Evolutionary conservation across 345 rosid species (phyloP), one percentile per base, ranked within the genome.

Genomic region (Cardamine occulta): DNA sequence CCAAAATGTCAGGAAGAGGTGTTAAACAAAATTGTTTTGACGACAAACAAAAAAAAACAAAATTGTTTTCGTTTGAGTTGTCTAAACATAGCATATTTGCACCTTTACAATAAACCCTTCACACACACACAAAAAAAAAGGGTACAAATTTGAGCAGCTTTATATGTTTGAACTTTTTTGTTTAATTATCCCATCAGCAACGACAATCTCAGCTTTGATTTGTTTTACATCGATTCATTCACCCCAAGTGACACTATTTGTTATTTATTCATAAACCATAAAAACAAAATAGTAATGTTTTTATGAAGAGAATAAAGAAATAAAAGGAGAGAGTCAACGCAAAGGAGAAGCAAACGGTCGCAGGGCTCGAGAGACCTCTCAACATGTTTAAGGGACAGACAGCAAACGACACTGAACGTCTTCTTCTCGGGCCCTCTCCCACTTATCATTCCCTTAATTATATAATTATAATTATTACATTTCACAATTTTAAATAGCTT

Each of bases 321-420:
- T 17, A n/a, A n/a, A 59, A 9, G 12, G 28, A 60, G 54, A 63
- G 65, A 65, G 76, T 77, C 72, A 70, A 77, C 72, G 76, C 14
- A 76, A n/a, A 70, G 40, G 64, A 62, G 74, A 76, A 44, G 65
- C 21, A 68, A 70, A 73, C 76, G 70, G 7, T 32, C 81, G 44
- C 81, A 49, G 73, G 81, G 77, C 81, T 78, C 81, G 68, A 78
- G 81, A 77, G 72, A 37, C 80, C 53, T 72, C 62, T 77, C 80
- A 68, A 64, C 77, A 66, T 75, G 68, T 48, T 57, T 39, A 70
- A 77, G 62, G 29, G 76, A 66, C 66, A 76, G 79, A 76, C 57
- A 76, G 35, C 74, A 64, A 76, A 28, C 32, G 35, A 52, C 72
- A 68, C 53, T 63, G 42, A 73, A 72, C 73, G 77, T 66, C 77